Base-by-base conservation (phyloP, 2,329 filamentous ascomycete genomes). In the Endothia cerciana region DNA sequence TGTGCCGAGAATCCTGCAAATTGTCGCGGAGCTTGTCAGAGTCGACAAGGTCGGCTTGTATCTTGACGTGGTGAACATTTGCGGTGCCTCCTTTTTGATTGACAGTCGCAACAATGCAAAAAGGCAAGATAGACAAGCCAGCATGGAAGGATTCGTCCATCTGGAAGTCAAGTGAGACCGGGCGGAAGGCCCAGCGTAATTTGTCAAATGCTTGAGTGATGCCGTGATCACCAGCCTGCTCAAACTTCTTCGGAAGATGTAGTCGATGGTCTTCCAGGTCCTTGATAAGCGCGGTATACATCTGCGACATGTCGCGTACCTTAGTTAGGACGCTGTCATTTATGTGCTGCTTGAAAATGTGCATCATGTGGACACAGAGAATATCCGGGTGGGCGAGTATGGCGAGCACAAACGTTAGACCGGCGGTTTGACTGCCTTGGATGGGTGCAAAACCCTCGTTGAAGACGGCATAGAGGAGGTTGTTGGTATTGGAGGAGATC, bases 21-120 rank as follows among this genome's bases (percentile, higher is more conserved):
- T 51, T 51, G n/a, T 58, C n/a, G 33, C 33, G 15, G 19, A 58
- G 25, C n/a, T 58, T 10, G 10, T n/a, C 33, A 13, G n/a, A 10
- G n/a, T 58, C 55, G 36, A 58, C 33, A n/a, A 58, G 55, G 22
- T 58, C 55, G 4, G 36, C n/a, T 41, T 58, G 55, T 1, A 58
- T 41, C 11, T 25, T 58, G 55, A 40, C 17, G 10, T 40, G 19
- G 13, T 58, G 38, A 19, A 58, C 55, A 17, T 22, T 40, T 11
- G 55, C 55, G 19, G 55, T 58, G 15, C 55, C 55, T 17, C 55
- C 55, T 28, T 40, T 36, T 36, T 36, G 10, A 22, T 58, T 36
- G 15, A 40, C 38, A 17, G 38, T 41, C 33, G 19, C 6, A 10
- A 3, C 25, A 25, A 11, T 13, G 33, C 55, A 58, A 19, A 58